Base-by-base conservation (phyloP, 2,329 filamentous ascomycete species). In the Colletotrichum sansevieriae region DNA sequence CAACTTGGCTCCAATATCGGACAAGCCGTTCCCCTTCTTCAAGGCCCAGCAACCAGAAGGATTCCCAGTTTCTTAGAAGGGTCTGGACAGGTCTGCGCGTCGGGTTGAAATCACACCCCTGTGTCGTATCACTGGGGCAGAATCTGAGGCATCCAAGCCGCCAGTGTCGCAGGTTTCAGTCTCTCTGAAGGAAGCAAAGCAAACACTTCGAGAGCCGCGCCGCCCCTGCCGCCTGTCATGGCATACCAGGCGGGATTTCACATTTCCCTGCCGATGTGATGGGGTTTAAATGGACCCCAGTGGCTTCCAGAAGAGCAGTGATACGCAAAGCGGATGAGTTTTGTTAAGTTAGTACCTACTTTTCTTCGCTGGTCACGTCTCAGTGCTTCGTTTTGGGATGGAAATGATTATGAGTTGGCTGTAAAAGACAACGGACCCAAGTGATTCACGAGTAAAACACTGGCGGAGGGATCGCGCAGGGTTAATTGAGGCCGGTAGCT, bases 71-170 rank as follows among this genome's bases (percentile, higher is more conserved):
- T 55, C 20, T 58, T 44, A 4, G 18, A 25, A 54, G 39, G 39
- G 54, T 47, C 22, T 33, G 20, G 52, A 39, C 37, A 35, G 25
- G 66, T 64, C 65, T 46, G 49, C 57, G 66, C 63, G 12, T 47
- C 7, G 49, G 18, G 35, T n/a, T 29, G 25, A 22, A 54, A 33
- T 29, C 35, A n/a, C 43, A 46, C 49, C 67, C 67, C 57, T 68
- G 39, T 68, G 22, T 52, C 52, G 51, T 68, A 70, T 68, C 64
- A 43, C 52, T 55, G 54, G 57, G 64, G 64, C 44, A 68, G 44
- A 68, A 68, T 68, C 52, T 63, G 67, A 68, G 39, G 57, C 64
- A 68, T 68, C 67, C 56, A 58, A 68, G 63, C 64, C 67, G 63
- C 44, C 52, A 68, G 64, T 70, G 64, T 63, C 58, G 64, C 49